phyloP scores from a whole-genome alignment of 257 asterid species.

The Fraxinus anomala region DNA sequence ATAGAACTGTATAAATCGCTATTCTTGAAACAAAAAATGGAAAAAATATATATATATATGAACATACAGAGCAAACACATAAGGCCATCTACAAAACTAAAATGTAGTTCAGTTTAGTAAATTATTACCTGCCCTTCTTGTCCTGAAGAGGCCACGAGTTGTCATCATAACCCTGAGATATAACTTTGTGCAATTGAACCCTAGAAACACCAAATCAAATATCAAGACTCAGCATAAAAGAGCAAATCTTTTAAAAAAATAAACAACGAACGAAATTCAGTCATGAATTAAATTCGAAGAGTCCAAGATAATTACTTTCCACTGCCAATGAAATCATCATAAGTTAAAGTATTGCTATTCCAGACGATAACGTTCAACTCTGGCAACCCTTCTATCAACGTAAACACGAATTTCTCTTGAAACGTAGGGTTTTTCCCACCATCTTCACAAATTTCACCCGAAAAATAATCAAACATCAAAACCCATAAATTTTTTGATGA shows the following conservation, averaged over 20 bases:
- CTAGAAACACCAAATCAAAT: conserved; percentile 40
- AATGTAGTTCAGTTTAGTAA: neutral
- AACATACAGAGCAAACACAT: conserved; percentile 8
- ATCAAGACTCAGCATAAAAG: conserved; percentile 2
- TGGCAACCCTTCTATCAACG: conserved; percentile 80
- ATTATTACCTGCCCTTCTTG: conserved; percentile 74
- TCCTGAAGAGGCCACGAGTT: conserved; percentile 77
- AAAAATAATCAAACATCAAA: neutral
- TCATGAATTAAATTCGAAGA: neutral
- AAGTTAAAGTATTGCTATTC: conserved; percentile 84
- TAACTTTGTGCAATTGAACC: conserved; percentile 78
- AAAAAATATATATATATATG: neutral
- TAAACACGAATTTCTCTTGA: conserved; percentile 88
- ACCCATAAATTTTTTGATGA: neutral
- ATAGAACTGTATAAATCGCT: neutral
- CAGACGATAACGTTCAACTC: conserved; percentile 69
- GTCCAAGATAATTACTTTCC: conserved; percentile 60
- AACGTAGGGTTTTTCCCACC: conserved; percentile 95
- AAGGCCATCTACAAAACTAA: conserved; percentile 6
- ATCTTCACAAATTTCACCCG: conserved; percentile 43
- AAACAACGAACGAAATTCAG: neutral
- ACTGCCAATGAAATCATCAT: conserved; percentile 80
- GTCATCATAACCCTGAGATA: conserved; percentile 80
- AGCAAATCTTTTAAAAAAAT: neutral
- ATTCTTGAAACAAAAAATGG: neutral